phyloP scores from a whole-genome alignment of 331 rosid species.

The Malus hybrid region DNA sequence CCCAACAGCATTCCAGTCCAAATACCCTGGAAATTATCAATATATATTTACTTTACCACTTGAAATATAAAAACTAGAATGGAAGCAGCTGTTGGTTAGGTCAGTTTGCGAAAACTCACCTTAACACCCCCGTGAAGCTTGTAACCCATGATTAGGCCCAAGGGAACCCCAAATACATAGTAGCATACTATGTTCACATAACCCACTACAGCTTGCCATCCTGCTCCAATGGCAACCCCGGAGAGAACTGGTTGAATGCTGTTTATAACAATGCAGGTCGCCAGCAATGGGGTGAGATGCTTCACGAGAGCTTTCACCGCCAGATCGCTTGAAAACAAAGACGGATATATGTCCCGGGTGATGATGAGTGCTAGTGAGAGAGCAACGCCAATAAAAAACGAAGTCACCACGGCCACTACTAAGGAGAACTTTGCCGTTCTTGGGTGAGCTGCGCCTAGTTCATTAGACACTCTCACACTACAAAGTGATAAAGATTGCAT shows the following conservation, averaged over 20 bases:
- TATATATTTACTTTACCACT: not conserved
- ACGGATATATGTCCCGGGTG: slow-evolving; percentile 27
- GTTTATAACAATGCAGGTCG: slow-evolving; percentile 55
- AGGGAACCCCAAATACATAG: slow-evolving; percentile 58
- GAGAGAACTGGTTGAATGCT: slow-evolving; percentile 75
- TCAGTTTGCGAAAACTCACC: slow-evolving; percentile 16
- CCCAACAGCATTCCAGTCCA: slow-evolving; percentile 67
- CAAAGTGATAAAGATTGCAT: no score
- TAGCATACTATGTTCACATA: slow-evolving; percentile 57
- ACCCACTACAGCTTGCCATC: slow-evolving; percentile 67
- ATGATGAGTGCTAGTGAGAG: slow-evolving; percentile 27
- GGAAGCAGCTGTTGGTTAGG: no score
- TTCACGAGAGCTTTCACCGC: slow-evolving; percentile 34
- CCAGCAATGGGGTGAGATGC: slow-evolving; percentile 59
- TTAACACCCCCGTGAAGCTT: slow-evolving; percentile 35
- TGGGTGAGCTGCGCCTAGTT: slow-evolving; percentile 68
- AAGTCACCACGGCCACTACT: slow-evolving; percentile 43
- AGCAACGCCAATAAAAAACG: slow-evolving; percentile 25
- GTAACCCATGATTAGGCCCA: slow-evolving; percentile 56
- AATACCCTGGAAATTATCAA: slow-evolving; percentile 42
- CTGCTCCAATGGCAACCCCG: slow-evolving; percentile 77
- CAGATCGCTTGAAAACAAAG: slow-evolving; percentile 36
- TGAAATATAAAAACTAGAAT: no score
- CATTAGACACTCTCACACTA: slow-evolving; percentile 55
- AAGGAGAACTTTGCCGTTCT: slow-evolving; percentile 63